Percentiles rank a stretch among this genome's conserved stretches.
These are phyloP conservation scores for Dactylellina sp. DNA, from an alignment of 2,329 filamentous ascomycete species.

Conservation along the genomic window DNA sequence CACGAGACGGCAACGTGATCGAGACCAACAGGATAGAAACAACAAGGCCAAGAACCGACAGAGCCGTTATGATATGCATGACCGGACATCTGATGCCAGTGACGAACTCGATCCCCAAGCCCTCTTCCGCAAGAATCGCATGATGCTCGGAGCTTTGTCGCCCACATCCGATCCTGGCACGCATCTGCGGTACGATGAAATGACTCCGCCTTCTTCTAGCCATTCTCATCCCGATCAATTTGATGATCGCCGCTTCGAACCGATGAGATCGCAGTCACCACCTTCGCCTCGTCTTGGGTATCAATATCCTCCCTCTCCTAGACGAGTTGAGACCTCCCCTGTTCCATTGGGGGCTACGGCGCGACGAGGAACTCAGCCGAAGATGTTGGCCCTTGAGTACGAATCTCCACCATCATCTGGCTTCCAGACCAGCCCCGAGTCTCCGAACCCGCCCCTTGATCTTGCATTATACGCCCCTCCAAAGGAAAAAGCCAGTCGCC, in stretches of 20 bases:
- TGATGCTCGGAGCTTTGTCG: constrained; percentile 53
- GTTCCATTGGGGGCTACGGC: constrained; percentile 38
- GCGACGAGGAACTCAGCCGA: constrained; percentile 47
- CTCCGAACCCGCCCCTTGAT: constrained; percentile 50
- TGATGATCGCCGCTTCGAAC: constrained; percentile 51
- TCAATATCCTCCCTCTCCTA: constrained; percentile 48
- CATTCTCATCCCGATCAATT: constrained; percentile 55
- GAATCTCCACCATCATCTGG: constrained; percentile 50
- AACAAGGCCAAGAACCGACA: constrained; percentile 35
- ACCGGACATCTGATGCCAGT: constrained; percentile 44
- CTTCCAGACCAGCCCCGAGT: constrained; percentile 55
- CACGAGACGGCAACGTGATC: constrained; percentile 44
- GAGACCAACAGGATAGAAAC: constrained; percentile 30
- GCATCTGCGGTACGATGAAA: constrained; percentile 54
- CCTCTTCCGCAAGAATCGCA: constrained; percentile 55
- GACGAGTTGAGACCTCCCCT: constrained; percentile 48
- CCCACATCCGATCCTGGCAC: constrained; percentile 47
- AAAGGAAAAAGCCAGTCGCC: constrained; percentile 46
- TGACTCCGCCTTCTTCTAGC: constrained; percentile 55
- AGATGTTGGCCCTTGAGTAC: constrained; percentile 53
- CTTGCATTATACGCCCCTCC: constrained; percentile 53
- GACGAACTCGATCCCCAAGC: constrained; percentile 49
- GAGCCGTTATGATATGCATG: constrained; percentile 48
- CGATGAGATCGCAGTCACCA: constrained; percentile 49
- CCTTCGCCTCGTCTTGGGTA: constrained; percentile 53